A percentile compares a stretch with the other conserved stretches of the same genome.
phyloP scores from a whole-genome alignment of 441 rosid species.

The Biscutella laevigata region DNA sequence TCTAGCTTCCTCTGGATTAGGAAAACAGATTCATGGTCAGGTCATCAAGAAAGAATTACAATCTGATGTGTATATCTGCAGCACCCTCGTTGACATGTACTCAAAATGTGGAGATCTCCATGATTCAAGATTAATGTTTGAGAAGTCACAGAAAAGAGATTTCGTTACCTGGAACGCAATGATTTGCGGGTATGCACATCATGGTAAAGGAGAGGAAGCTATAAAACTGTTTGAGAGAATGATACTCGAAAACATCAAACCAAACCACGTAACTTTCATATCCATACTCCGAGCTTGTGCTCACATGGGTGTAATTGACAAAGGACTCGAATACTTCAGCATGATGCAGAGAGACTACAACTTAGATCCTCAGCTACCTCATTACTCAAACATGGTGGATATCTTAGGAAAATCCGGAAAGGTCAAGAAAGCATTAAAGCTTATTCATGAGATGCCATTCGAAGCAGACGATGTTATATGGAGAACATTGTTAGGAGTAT shows the following conservation, averaged over 20 bases:
- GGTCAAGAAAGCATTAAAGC: conserved; percentile 43
- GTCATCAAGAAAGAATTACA: conserved; percentile 65
- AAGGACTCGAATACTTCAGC: conserved; percentile 55
- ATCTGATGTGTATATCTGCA: conserved; percentile 66
- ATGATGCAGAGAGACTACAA: conserved; percentile 47
- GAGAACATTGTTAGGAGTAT: conserved; percentile 72
- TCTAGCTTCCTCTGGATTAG: conserved; percentile 69
- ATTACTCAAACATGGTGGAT: conserved; percentile 85
- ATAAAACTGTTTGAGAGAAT: conserved; percentile 50
- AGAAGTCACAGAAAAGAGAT: conserved; percentile 52
- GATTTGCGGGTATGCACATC: conserved; percentile 81
- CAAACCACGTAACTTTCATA: conserved; percentile 73
- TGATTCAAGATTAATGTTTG: conserved; percentile 60
- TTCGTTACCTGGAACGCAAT: conserved; percentile 88
- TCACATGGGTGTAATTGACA: conserved; percentile 58
- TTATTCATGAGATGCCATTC: conserved; percentile 58
- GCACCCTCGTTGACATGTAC: conserved; percentile 95
- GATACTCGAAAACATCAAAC: conserved; percentile 43
- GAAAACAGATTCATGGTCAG: conserved; percentile 83
- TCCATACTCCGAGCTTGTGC: conserved; percentile 90
- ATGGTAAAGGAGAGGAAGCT: conserved; percentile 79
- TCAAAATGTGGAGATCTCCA: conserved; percentile 82
- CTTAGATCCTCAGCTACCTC: conserved; percentile 68
- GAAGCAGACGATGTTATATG: conserved; percentile 74
- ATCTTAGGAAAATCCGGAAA: conserved; percentile 72